Evolutionary conservation across 2,329 filamentous ascomycete genomes (phyloP).

Genomic region (Cordyceps militaris): DNA sequence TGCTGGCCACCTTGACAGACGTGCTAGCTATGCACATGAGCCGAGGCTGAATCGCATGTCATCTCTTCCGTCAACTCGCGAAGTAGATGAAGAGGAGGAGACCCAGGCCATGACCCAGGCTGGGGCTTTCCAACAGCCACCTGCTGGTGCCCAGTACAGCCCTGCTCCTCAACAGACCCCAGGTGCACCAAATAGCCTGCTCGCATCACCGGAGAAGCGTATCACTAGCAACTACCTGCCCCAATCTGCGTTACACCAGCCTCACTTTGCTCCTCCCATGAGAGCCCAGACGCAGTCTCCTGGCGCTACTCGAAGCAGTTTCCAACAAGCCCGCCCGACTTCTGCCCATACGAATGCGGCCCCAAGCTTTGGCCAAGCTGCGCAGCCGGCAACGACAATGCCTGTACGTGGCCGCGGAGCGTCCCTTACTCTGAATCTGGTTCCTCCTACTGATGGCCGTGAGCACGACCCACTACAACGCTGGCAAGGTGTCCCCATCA

Average conservation of each 20-base stretch:
- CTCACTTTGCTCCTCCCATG: conserved; percentile 46
- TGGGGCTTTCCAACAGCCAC: conserved; percentile 17
- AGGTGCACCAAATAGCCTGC: conserved; percentile 21
- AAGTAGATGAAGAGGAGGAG: conserved; percentile 55
- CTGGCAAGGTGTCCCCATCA: conserved; percentile 84
- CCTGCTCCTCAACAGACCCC: conserved; percentile 25
- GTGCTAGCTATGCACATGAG: conserved; percentile 48
- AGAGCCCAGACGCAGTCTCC: conserved; percentile 59
- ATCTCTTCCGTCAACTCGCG: conserved; percentile 53
- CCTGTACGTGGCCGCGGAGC: conserved; percentile 32
- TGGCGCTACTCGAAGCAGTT: conserved; percentile 37
- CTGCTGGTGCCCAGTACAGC: conserved; percentile 32
- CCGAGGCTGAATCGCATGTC: conserved; percentile 46
- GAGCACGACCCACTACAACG: conserved; percentile 73
- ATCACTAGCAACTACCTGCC: conserved; percentile 45
- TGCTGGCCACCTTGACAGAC: conserved; percentile 36
- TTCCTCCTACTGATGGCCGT: conserved; percentile 57
- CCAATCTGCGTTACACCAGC: conserved; percentile 25
- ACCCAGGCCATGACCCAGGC: conserved; percentile 24
- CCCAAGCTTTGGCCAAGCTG: conserved; percentile 23
- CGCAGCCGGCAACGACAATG: conserved; percentile 15
- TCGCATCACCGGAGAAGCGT: conserved; percentile 53
- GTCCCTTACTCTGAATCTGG: conserved; percentile 50
- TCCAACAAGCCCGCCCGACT: conserved; percentile 40
- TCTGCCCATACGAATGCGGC: conserved; percentile 42